A percentile compares a stretch with the other conserved stretches of the same genome.
phyloP scores from a whole-genome alignment of 129 eudicot species.

The Tanacetum coccineum region DNA sequence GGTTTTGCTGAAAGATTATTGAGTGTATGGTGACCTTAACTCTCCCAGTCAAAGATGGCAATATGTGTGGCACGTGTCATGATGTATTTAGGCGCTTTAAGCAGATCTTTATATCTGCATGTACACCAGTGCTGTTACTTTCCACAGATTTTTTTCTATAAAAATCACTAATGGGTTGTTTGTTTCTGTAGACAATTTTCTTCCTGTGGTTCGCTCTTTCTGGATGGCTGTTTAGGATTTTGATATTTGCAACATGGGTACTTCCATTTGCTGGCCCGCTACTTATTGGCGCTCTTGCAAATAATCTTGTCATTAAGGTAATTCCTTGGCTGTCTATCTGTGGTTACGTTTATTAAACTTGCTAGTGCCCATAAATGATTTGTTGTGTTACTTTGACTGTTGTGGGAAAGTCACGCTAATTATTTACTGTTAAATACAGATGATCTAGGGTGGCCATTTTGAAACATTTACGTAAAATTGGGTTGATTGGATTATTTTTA shows the following conservation, averaged over 20 bases:
- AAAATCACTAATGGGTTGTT: background rate
- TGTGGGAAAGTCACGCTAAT: background rate
- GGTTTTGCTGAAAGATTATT: background rate
- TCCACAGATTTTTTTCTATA: background rate
- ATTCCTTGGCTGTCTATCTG: background rate
- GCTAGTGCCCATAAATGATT: background rate
- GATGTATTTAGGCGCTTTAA: background rate
- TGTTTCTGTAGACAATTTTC: conserved; percentile 61
- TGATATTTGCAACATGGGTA: conserved; percentile 73
- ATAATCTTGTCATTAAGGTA: conserved; percentile 80
- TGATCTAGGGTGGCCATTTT: background rate
- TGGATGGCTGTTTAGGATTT: conserved; percentile 82
- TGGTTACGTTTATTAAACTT: background rate
- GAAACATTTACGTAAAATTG: background rate
- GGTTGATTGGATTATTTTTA: background rate
- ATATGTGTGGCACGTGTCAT: background rate
- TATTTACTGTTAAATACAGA: background rate
- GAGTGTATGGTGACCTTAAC: background rate
- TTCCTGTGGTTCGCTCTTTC: conserved; percentile 93
- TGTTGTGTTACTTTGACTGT: background rate
- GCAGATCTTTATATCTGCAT: background rate
- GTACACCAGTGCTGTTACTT: background rate
- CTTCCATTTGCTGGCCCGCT: conserved; percentile 88
- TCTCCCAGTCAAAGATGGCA: background rate
- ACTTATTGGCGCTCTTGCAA: conserved; percentile 67